Evolutionary conservation across 495 filamentous ascomycete species (phyloP).

Genomic region (Diplogelasinospora grovesii): DNA sequence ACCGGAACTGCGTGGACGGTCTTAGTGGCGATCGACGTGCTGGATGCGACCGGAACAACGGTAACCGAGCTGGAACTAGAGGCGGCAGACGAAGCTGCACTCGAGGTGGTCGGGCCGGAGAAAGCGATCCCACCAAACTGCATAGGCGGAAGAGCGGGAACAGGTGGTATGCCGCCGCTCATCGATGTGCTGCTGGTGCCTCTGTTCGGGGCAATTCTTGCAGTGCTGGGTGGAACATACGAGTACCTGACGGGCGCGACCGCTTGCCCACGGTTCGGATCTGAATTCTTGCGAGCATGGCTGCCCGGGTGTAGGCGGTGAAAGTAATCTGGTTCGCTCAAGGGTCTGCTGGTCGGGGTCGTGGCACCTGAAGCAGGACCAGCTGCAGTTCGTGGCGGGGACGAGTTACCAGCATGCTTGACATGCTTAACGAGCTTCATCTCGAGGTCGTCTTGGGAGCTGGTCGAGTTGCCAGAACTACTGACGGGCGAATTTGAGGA

Average conservation of each 20-base stretch:
- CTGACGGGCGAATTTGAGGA: slow-evolving; percentile 12
- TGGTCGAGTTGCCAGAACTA: slow-evolving; percentile 28
- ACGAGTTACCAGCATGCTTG: too few species aligned
- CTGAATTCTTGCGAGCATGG: slow-evolving; percentile 23
- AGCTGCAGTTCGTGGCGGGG: too few species aligned
- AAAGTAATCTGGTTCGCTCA: slow-evolving; percentile 14
- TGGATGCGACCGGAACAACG: slow-evolving; percentile 13
- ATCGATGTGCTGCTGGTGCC: slow-evolving; percentile 9
- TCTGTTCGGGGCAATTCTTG: slow-evolving; percentile 3
- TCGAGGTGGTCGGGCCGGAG: slow-evolving; percentile 5
- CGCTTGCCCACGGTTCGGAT: too few species aligned
- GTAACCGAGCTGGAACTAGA: slow-evolving; percentile 17
- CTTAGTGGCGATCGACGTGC: slow-evolving; percentile 10
- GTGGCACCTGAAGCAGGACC: neutral
- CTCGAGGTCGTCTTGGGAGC: slow-evolving; percentile 31
- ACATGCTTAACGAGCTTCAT: slow-evolving; percentile 20
- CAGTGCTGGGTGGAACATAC: neutral
- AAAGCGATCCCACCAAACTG: slow-evolving; percentile 17
- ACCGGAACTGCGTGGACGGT: neutral
- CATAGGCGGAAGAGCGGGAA: slow-evolving; percentile 19
- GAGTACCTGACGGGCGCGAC: slow-evolving; percentile 10
- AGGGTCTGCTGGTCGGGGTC: slow-evolving; percentile 4
- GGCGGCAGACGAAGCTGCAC: slow-evolving; percentile 6
- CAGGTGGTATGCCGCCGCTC: slow-evolving; percentile 21
- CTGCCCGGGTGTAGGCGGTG: slow-evolving; percentile 27